Conservation (phyloP, 139 green algal species). For the Parachlorella kessleri region DNA sequence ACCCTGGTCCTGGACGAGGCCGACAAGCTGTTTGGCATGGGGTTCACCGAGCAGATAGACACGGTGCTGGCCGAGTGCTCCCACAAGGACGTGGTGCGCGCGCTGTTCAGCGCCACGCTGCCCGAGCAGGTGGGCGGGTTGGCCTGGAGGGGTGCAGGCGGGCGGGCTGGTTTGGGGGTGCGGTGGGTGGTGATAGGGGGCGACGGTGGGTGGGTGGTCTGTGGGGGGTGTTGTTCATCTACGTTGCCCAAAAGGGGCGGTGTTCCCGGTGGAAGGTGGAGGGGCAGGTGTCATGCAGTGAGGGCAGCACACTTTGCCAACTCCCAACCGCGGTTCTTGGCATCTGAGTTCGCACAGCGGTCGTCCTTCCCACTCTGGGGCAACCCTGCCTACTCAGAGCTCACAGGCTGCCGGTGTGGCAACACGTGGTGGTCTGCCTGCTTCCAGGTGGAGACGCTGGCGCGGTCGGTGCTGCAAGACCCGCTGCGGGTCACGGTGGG, state of each 20-base stretch:
- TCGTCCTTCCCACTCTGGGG: too few relatives aligned
- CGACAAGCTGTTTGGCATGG: constrained; percentile 95
- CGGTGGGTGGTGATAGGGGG: background rate
- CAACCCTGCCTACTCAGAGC: too few relatives aligned
- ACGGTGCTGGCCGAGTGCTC: constrained; percentile 78
- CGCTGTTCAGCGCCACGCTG: constrained; percentile 93
- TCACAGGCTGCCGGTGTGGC: too few relatives aligned
- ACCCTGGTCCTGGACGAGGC: constrained; percentile 94
- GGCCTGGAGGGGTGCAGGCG: constrained; percentile 55
- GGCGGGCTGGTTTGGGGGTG: constrained; percentile 58
- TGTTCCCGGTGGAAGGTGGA: too few relatives aligned
- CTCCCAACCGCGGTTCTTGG: too few relatives aligned
- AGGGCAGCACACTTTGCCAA: too few relatives aligned
- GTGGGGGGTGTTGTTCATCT: background rate
- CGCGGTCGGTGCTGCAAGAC: constrained; percentile 78
- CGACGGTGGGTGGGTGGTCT: background rate
- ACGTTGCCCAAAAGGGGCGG: background rate
- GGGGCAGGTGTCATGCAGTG: too few relatives aligned
- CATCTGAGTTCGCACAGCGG: too few relatives aligned
- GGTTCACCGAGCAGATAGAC: constrained; percentile 89
- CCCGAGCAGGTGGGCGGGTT: constrained; percentile 85
- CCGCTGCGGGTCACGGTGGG: constrained; percentile 91
- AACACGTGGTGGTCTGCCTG: background rate
- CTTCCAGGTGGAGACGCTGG: constrained; percentile 77
- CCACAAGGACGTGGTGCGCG: constrained; percentile 45